phyloP scores from a whole-genome alignment of 176 grass and related monocot genomes.

The Chrysopogon serrulatus region DNA sequence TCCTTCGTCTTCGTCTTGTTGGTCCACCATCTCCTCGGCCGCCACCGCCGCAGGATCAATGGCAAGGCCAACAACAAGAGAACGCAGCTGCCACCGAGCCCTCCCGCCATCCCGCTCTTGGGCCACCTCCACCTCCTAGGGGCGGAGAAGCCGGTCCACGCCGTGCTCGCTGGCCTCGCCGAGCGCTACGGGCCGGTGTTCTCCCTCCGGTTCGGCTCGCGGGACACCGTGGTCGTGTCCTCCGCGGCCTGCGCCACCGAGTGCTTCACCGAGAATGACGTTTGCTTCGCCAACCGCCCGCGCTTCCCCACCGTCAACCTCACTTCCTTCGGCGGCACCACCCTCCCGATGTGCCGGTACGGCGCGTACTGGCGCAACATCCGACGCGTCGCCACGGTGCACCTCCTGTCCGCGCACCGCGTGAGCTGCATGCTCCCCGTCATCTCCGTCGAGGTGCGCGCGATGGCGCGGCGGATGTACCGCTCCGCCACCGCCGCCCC shows the following conservation, averaged over 20 bases:
- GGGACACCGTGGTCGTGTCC: constrained; percentile 48
- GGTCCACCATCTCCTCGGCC: neutral
- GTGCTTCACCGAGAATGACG: constrained; percentile 61
- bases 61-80: neutral
- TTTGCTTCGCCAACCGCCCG: constrained; percentile 57
- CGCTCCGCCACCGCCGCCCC: neutral
- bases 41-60: neutral
- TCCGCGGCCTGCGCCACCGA: constrained; percentile 22
- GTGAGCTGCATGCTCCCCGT: constrained; percentile 10
- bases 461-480: constrained; percentile 33
- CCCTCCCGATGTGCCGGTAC: constrained; percentile 28
- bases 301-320: constrained; percentile 25
- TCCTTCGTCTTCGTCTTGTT: neutral
- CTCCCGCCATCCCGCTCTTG: constrained; percentile 37
- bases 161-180: constrained; percentile 33
- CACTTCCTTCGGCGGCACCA: constrained; percentile 25
- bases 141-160: constrained; percentile 44
- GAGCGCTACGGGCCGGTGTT: constrained; percentile 42
- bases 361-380: constrained; percentile 53
- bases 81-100: constrained; percentile 24
- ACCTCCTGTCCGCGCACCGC: constrained; percentile 49
- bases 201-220: constrained; percentile 43
- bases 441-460: constrained; percentile 21
- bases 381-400: constrained; percentile 41
- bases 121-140: constrained; percentile 61